phyloP scores from a whole-genome alignment of 257 asterid species.

The Leptodermis oblonga region DNA sequence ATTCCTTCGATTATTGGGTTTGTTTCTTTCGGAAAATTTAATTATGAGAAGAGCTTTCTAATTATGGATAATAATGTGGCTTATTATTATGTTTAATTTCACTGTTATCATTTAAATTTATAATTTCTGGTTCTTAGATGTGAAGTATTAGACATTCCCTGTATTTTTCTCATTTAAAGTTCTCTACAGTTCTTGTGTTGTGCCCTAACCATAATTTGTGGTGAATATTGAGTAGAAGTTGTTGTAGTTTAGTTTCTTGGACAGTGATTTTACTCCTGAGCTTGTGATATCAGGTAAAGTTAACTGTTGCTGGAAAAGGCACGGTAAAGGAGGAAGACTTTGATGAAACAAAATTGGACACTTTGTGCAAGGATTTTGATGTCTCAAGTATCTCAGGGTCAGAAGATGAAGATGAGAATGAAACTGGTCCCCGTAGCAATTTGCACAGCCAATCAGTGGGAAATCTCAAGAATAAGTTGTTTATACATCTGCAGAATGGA shows the following conservation, averaged over 20 bases:
- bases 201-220: not conserved
- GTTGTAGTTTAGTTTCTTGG: slow-evolving; percentile 1
- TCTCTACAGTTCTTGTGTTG: not conserved
- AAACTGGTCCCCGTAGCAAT: slow-evolving; percentile 23
- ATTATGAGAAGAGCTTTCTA: not conserved
- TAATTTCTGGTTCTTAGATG: not conserved
- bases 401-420: slow-evolving; percentile 76
- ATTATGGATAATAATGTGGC: not conserved
- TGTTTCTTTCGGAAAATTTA: no score
- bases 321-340: slow-evolving; percentile 78
- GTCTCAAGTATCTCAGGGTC: slow-evolving; percentile 95
- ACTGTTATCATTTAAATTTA: not conserved
- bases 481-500: slow-evolving; percentile 57
- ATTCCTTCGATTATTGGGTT: no score
- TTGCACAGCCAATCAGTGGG: slow-evolving; percentile 36
- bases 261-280: not conserved
- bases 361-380: slow-evolving; percentile 67
- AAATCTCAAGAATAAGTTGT: slow-evolving; percentile 49
- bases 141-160: not conserved
- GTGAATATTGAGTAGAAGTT: not conserved
- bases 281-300: slow-evolving; percentile 67
- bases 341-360: slow-evolving; percentile 56
- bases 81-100: no score
- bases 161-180: not conserved
- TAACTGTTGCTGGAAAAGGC: slow-evolving; percentile 75